Percentiles rank a stretch among this genome's conserved stretches.
Evolutionary conservation across 345 rosid genomes (phyloP).

Genomic region (Ceriops decandra): DNA sequence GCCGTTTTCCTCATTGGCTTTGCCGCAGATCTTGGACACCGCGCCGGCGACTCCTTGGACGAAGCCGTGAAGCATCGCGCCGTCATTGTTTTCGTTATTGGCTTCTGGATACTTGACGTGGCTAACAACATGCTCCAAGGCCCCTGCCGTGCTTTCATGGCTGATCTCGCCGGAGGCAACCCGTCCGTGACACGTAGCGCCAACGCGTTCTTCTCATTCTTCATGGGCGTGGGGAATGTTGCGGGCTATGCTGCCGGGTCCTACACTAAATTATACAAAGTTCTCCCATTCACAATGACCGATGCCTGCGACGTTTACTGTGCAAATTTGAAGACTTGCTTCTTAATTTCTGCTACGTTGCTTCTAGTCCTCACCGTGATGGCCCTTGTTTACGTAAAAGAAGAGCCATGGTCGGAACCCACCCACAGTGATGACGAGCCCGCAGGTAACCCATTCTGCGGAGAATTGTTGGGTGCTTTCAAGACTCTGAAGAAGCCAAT

Average conservation of each 20-base stretch:
- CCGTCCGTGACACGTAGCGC: constrained; percentile 51
- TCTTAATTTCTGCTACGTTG: constrained; percentile 55
- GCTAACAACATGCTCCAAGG: constrained; percentile 87
- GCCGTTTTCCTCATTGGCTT: constrained; percentile 77
- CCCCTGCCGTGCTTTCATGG: constrained; percentile 81
- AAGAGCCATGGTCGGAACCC: constrained; percentile 35
- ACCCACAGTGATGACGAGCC: constrained; percentile 1
- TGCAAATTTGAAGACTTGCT: constrained; percentile 82
- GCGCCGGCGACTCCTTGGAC: constrained; percentile 41
- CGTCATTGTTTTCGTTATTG: constrained; percentile 55
- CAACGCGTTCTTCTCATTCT: constrained; percentile 67
- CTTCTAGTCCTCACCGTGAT: constrained; percentile 37
- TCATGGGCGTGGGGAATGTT: constrained; percentile 89
- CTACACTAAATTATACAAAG: constrained; percentile 44
- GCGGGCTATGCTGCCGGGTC: constrained; percentile 80
- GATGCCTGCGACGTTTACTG: constrained; percentile 69
- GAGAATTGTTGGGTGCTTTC: constrained; percentile 45
- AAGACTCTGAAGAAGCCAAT: constrained; percentile 51
- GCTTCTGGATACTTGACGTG: constrained; percentile 89
- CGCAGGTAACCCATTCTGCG: constrained; percentile 19
- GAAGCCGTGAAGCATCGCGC: constrained; percentile 55
- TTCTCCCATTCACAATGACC: constrained; percentile 65
- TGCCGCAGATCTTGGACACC: constrained; percentile 76
- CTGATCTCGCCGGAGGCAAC: constrained; percentile 59
- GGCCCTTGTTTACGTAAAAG: constrained; percentile 48